Percentiles rank a stretch among this genome's conserved stretches.
phyloP scores from a whole-genome alignment of 257 asterid genomes.

The Nicotiana attenuata region DNA sequence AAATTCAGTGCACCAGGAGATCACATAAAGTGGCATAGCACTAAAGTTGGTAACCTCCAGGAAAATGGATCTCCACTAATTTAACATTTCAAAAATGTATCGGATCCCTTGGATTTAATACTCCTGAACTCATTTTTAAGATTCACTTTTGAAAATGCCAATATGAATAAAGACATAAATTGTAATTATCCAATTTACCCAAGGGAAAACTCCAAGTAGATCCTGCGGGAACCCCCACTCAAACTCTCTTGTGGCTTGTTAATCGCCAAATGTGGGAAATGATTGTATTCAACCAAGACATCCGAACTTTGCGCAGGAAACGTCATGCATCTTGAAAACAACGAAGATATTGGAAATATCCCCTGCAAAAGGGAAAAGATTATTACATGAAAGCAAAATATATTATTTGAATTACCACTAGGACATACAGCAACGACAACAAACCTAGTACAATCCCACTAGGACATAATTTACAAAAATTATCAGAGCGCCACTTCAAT shows the following conservation, averaged over 20 bases:
- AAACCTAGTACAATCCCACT: too few species aligned
- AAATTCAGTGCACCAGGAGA: not conserved
- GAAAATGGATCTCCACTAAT: not conserved
- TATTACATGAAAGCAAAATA: not conserved
- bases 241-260: constrained; percentile 28
- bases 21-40: not conserved
- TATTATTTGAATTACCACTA: not conserved
- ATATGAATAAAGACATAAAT: not conserved
- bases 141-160: not conserved
- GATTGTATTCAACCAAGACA: constrained; percentile 35
- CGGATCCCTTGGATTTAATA: not conserved
- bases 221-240: constrained; percentile 55
- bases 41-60: not conserved
- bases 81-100: not conserved
- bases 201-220: constrained; percentile 63
- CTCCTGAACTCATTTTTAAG: not conserved
- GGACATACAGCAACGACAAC: not conserved
- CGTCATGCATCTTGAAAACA: constrained; percentile 74
- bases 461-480: not conserved
- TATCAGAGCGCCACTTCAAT: not conserved
- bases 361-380: constrained; percentile 51
- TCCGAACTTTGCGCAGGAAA: constrained; percentile 54
- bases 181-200: constrained; percentile 49
- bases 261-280: constrained; percentile 50
- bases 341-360: constrained; percentile 60